Evolutionary conservation across 495 filamentous ascomycete species (phyloP), one percentile per base, ranked within the genome.

Genomic region (Chlorociboria aeruginascens): DNA sequence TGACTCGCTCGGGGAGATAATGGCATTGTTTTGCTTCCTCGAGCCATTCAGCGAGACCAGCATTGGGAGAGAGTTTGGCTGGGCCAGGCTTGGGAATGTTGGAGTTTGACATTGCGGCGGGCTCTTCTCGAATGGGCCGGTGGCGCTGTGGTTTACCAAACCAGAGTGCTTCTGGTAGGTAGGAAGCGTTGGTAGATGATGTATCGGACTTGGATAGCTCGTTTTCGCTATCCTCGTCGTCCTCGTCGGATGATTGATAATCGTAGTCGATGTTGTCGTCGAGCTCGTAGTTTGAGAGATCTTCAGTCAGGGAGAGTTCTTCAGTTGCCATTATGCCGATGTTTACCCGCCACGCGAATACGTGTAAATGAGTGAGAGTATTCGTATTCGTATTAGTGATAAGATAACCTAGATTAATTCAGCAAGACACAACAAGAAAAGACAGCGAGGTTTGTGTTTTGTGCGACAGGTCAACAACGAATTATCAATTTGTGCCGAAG

Each of bases 11-110:
- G 6, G 90, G 89, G 13, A 98, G 77, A 63, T 96, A 95, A 61
- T 94, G 89, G 73, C 93, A 97, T 61, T 89, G 83, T 64, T 94
- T 95, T 34, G 92, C 92, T 56, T 86, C 83, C 59, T 89, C 83
- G 12, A 97, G 78, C 92, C 92, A 98, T 68, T 97, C 88, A 58
- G 94, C 86, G n/a, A 89, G 81, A 14, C 86, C 86, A 36, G 87
- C 85, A 61, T 82, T 82, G 29, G 81, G 76, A 37, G 78, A 78
- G 31, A 95, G 70, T 60, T 85, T 89, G 41, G 89, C 88, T 38
- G 90, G 86, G 32, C 92, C 90, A 37, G 92, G 89, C 63, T 87
- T 85, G 25, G 90, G 89, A 54, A 90, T 77, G 54, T 74, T 81
- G 49, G 54, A 36, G 11, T 36, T 45, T 0, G 53, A 14, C 53